phyloP scores from a whole-genome alignment of 176 grass and related monocot genomes.

The Eremochloa ophiuroides region DNA sequence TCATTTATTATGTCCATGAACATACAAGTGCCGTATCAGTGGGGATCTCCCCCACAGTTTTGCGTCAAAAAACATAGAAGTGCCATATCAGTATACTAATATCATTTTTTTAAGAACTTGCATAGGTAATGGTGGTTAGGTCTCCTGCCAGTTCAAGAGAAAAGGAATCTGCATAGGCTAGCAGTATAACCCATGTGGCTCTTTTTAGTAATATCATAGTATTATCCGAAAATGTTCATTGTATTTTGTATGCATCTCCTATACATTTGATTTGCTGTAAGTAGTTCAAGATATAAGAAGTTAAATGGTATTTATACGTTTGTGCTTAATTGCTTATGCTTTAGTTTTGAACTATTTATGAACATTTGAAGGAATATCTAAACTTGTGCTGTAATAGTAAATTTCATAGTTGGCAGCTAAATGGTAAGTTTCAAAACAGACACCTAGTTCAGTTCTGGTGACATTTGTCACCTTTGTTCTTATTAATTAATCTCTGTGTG shows the following conservation, averaged over 20 bases:
- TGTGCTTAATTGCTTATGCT: background rate
- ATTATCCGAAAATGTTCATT: background rate
- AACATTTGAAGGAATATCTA: background rate
- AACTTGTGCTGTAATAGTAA: constrained; percentile 13
- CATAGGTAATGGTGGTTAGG: background rate
- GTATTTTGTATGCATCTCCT: background rate
- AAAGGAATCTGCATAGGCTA: background rate
- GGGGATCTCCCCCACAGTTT: too few relatives aligned
- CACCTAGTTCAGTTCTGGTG: constrained; percentile 1
- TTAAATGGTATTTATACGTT: background rate
- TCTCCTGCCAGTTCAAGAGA: background rate
- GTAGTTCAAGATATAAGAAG: background rate
- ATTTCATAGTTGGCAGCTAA: background rate
- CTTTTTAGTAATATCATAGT: background rate
- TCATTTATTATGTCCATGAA: background rate
- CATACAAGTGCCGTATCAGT: too few relatives aligned
- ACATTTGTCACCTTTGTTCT: constrained; percentile 1
- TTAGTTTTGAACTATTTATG: background rate
- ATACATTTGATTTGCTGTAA: background rate
- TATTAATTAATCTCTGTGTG: background rate
- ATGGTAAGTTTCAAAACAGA: background rate
- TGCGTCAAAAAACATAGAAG: too few relatives aligned
- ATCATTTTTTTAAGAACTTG: constrained; percentile 14
- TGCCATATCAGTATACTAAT: background rate
- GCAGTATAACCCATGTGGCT: background rate